Conservation (phyloP, 192 early-diverging fungal genomes). For the Haplosporangium gracile region DNA sequence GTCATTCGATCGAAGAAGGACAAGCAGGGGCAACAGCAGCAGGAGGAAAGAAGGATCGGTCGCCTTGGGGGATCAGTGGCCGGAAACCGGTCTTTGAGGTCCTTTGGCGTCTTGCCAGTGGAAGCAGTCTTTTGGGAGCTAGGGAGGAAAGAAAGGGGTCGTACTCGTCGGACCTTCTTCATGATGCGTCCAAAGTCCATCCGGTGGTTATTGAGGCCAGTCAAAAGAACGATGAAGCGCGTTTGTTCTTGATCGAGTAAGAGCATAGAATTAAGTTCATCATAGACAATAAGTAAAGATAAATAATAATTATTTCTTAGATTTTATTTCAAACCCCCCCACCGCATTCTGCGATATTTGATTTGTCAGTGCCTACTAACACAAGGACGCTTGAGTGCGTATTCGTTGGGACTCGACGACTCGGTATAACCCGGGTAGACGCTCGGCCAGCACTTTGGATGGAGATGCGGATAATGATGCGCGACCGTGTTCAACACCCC, state of each 20-base stretch:
- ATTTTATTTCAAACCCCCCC: background rate
- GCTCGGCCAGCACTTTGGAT: constrained; percentile 43
- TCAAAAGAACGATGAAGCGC: background rate
- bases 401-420: constrained; percentile 35
- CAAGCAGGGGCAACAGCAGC: background rate
- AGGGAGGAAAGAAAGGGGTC: background rate
- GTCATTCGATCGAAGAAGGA: background rate
- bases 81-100: constrained; percentile 51
- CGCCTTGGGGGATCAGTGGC: constrained; percentile 50
- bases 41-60: constrained; percentile 15
- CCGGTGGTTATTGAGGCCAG: constrained; percentile 39
- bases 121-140: constrained; percentile 10
- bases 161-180: constrained; percentile 10
- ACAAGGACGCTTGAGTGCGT: constrained; percentile 30
- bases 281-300: background rate
- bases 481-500: constrained; percentile 42
- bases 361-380: background rate
- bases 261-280: background rate
- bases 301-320: background rate
- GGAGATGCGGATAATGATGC: constrained; percentile 35
- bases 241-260: constrained; percentile 48
- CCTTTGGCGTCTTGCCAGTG: constrained; percentile 33
- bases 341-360: background rate
- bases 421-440: constrained; percentile 42
- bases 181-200: constrained; percentile 20